Evolutionary conservation across 176 grass and related monocot species (phyloP), one percentile per base, ranked within the genome.

Genomic region (sorghum (Sorghum bicolor)): DNA sequence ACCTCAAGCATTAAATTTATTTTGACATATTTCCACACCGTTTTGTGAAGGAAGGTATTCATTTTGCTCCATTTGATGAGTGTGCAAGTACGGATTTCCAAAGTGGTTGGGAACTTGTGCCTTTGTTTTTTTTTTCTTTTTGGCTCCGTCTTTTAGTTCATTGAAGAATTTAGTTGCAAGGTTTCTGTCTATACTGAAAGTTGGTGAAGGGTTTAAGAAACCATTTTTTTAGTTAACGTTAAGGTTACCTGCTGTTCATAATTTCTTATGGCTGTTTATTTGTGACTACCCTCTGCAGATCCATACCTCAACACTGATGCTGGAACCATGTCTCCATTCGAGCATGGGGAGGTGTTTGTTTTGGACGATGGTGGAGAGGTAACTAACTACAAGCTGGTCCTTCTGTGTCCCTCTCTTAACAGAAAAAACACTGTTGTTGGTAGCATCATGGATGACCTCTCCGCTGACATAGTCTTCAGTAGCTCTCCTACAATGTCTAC

Each of bases 241-340:
- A 68, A 19, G 19, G 60, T 69, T 62, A 86, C 32, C 74, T 36
- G 7, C 19, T 67, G 29, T 31, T 62, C 32, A 52, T 79, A 61
- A 37, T 80, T 80, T 92, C 60, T 64, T 77, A 77, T 57, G 19
- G 6, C 53, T 40, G 9, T 17, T 84, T 32, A 47, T 76, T 38
- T 85, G 24, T 86, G 76, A 83, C 40, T 72, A 67, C 79, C 48
- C 33, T 92, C 44, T 81, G 81, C 91, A 98, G 96, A 98, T 84
- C 96, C 97, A 80, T 99, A 99, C 76, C 89, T 99, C 41, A 99
- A 99, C 82, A 99, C 91, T 82, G 93, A 99, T 87, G 97, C 97
- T 80, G 97, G 97, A 79, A 99, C 97, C n/a, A 99, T 99, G 97
- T 96, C 97, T 65, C 97, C 97, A 0, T 80, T 96, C 40, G 96